Evolutionary conservation across 768 basidiomycete species (phyloP), one percentile per base, ranked within the genome.

Genomic region (Cystobasidiopsis lactophilus): DNA sequence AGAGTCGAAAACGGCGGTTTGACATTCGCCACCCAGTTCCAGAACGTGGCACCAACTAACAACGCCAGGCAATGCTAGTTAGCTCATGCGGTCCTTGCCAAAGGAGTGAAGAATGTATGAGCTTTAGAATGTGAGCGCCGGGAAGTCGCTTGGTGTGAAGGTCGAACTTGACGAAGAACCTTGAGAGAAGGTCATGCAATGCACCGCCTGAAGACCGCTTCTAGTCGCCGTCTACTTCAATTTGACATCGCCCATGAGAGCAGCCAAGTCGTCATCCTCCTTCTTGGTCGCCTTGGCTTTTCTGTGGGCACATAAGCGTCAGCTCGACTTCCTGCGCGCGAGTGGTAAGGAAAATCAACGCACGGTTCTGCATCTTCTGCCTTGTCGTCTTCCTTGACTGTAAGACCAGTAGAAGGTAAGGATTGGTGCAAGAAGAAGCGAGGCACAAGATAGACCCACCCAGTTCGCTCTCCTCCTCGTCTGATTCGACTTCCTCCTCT

Each of bases 161-260:
- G n/a, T n/a, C n/a, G n/a, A n/a, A n/a, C n/a, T n/a, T n/a, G n/a
- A n/a, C n/a, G n/a, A n/a, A n/a, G n/a, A n/a, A n/a, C n/a, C n/a
- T n/a, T n/a, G n/a, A n/a, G n/a, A n/a, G n/a, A n/a, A n/a, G n/a
- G n/a, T n/a, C n/a, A n/a, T n/a, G n/a, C n/a, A n/a, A n/a, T n/a
- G n/a, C n/a, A n/a, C n/a, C n/a, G n/a, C n/a, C n/a, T n/a, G n/a
- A n/a, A n/a, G n/a, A n/a, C n/a, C n/a, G n/a, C n/a, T n/a, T n/a
- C n/a, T n/a, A n/a, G n/a, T n/a, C n/a, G n/a, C n/a, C n/a, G n/a
- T n/a, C n/a, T 19, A 18, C 38, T 52, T 50, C 40, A 62, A 54
- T 29, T 57, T 56, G 31, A 80, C 76, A 65, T 83, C 82, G 68
- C 69, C 71, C 63, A 86, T 62, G 54, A 78, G 66, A 56, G 79